These are phyloP conservation scores for Pestalotiopsis sp. DNA, from an alignment of 2,329 filamentous ascomycete genomes.

Conservation along the genomic window DNA sequence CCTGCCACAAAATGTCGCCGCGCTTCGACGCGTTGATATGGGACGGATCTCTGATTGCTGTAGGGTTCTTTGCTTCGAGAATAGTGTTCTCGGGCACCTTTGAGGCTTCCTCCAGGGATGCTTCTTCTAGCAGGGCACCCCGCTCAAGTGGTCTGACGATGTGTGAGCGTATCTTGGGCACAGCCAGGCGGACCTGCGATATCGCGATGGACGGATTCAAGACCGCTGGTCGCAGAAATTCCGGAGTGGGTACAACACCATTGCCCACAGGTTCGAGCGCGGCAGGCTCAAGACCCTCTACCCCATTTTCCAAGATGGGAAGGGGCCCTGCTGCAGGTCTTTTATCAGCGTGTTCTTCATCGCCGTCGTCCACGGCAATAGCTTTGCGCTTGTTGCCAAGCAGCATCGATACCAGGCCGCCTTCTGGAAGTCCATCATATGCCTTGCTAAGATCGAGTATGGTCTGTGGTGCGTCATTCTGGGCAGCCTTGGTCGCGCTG, in stretches of 20 bases:
- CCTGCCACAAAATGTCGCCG: constrained; percentile 84
- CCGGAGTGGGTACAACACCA: constrained; percentile 69
- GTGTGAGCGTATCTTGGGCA: constrained; percentile 81
- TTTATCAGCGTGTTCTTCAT: constrained; percentile 55
- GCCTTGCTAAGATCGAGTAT: constrained; percentile 90
- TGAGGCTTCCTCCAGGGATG: constrained; percentile 58
- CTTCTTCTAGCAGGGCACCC: constrained; percentile 55
- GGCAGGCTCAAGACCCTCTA: constrained; percentile 77
- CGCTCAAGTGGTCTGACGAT: constrained; percentile 81
- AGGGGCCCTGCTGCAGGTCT: constrained; percentile 66
- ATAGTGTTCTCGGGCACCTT: constrained; percentile 70
- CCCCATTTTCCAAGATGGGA: constrained; percentile 73
- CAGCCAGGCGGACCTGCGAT: constrained; percentile 81
- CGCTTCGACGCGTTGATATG: constrained; percentile 80
- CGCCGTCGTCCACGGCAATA: constrained; percentile 73
- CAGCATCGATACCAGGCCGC: constrained; percentile 81
- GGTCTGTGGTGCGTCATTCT: constrained; percentile 74
- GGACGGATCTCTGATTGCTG: constrained; percentile 76
- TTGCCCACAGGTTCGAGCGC: constrained; percentile 58
- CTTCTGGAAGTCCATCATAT: constrained; percentile 88
- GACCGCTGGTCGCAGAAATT: constrained; percentile 85
- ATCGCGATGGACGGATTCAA: constrained; percentile 78
- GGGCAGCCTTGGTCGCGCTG: constrained; percentile 60
- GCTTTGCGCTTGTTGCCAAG: constrained; percentile 93
- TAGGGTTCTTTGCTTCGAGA: constrained; percentile 85